Evolutionary conservation across 345 rosid species (phyloP).

Genomic region (Moricandia arvensis): DNA sequence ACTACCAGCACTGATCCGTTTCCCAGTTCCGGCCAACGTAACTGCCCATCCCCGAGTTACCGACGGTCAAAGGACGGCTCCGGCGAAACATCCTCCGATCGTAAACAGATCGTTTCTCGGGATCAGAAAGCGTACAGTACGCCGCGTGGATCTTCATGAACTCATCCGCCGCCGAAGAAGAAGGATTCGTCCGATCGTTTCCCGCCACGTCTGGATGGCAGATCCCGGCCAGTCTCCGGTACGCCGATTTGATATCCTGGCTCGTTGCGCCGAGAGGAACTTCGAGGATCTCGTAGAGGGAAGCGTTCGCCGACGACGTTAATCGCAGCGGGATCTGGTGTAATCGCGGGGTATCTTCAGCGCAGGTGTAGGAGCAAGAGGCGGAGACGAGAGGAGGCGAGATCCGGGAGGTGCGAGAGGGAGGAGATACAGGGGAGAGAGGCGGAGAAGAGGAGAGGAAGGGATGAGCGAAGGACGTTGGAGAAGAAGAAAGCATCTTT

Average conservation of each 20-base stretch:
- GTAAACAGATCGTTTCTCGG: conserved; percentile 76
- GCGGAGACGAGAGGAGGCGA: conserved; percentile 29
- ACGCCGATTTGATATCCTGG: conserved; percentile 83
- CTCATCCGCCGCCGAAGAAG: conserved; percentile 49
- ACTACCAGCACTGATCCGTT: conserved; percentile 96
- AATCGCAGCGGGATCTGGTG: conserved; percentile 32
- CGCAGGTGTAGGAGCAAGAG: conserved; percentile 20
- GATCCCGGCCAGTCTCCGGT: conserved; percentile 68
- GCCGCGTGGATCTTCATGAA: conserved; percentile 85
- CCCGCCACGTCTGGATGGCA: conserved; percentile 76
- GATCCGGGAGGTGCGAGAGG: conserved; percentile 16
- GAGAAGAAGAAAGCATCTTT: conserved; percentile 42
- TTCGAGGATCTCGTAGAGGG: conserved; percentile 70
- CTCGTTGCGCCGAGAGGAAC: conserved; percentile 57
- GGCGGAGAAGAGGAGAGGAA: conserved; percentile 18
- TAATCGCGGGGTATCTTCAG: conserved; percentile 14
- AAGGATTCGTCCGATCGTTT: conserved; percentile 44
- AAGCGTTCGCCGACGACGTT: conserved; percentile 38
- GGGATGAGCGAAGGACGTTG: conserved; percentile 27
- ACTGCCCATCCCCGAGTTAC: conserved; percentile 39
- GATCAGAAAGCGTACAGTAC: conserved; percentile 81
- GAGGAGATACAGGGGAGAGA: not conserved
- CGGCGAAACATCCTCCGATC: conserved; percentile 51
- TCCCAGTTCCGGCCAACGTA: conserved; percentile 79
- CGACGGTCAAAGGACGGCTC: conserved; percentile 52